Conservation (phyloP, 331 rosid species). For the Rosa hybrid region DNA sequence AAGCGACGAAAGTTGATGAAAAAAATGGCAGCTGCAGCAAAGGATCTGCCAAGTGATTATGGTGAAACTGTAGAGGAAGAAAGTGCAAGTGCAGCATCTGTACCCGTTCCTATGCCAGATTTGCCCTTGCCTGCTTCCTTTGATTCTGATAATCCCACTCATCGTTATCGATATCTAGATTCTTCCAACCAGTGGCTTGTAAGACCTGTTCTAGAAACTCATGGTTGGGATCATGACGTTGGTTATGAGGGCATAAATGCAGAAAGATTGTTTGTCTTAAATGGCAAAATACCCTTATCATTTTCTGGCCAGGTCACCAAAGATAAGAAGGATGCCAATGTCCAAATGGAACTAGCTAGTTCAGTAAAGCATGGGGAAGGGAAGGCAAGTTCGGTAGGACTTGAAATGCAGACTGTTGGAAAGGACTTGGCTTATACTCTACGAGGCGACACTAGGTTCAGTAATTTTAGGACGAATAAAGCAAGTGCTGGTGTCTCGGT, state of each 20-base stretch:
- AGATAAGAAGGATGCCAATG: constrained; percentile 93
- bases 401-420: constrained; percentile 93
- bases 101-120: constrained; percentile 94
- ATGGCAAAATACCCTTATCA: constrained; percentile 71
- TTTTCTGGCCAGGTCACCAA: constrained; percentile 84
- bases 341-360: constrained; percentile 83
- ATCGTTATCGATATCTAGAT: constrained; percentile 86
- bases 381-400: constrained; percentile 81
- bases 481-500: constrained; percentile 85
- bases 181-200: constrained; percentile 96
- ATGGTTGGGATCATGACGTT: constrained; percentile 99
- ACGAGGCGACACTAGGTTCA: constrained; percentile 76
- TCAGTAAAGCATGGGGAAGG: constrained; percentile 87
- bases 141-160: constrained; percentile 94
- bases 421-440: constrained; percentile 92
- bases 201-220: constrained; percentile 92
- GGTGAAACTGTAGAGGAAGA: constrained; percentile 76
- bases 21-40: constrained; percentile 72
- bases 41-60: constrained; percentile 57
- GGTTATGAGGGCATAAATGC: constrained; percentile 96
- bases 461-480: constrained; percentile 79
- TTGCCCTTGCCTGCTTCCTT: constrained; percentile 86
- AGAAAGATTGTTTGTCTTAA: constrained; percentile 80
- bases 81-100: constrained; percentile 69
- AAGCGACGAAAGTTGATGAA: constrained; percentile 80